Conservation (phyloP, 2,329 filamentous ascomycete species). For the Pseudocercospora vitis region DNA sequence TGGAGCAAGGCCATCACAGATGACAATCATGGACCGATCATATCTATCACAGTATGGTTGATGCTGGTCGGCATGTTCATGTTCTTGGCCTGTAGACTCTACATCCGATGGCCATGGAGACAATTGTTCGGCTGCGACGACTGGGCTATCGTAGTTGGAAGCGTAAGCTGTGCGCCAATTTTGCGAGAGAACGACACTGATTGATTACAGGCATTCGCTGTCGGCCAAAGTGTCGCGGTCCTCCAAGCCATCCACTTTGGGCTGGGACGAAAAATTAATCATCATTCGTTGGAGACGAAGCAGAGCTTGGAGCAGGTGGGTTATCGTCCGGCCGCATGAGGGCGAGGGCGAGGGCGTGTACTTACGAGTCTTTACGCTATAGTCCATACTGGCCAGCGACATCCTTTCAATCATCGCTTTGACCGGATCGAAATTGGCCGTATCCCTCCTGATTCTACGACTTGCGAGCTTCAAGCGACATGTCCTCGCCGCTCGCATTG, state of each 20-base stretch:
- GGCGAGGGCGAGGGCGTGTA: too few relatives aligned
- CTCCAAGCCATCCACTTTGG: constrained; percentile 17
- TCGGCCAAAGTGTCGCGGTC: constrained; percentile 14
- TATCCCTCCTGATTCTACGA: constrained; percentile 21
- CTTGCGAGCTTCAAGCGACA: constrained; percentile 22
- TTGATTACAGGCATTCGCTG: constrained; percentile 12
- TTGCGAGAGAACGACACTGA: background rate
- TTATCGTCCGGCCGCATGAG: too few relatives aligned
- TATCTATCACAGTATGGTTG: constrained; percentile 16
- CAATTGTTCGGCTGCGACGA: constrained; percentile 21
- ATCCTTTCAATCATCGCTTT: constrained; percentile 17
- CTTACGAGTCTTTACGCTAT: too few relatives aligned
- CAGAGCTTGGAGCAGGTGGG: background rate
- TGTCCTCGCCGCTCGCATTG: constrained; percentile 12
- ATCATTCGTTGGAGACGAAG: background rate
- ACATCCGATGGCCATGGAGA: constrained; percentile 22
- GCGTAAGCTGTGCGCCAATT: background rate
- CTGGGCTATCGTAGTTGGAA: constrained; percentile 17
- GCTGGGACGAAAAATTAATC: constrained; percentile 9
- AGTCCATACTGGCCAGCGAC: constrained; percentile 18
- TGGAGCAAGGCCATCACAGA: constrained; percentile 19
- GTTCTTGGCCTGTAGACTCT: constrained; percentile 16
- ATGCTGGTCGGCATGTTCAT: constrained; percentile 21
- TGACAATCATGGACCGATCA: constrained; percentile 15
- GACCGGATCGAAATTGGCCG: constrained; percentile 20